Evolutionary conservation across 192 early-diverging fungal genomes (phyloP), one percentile per base, ranked within the genome.

Genomic region (Funneliformis geosporum): DNA sequence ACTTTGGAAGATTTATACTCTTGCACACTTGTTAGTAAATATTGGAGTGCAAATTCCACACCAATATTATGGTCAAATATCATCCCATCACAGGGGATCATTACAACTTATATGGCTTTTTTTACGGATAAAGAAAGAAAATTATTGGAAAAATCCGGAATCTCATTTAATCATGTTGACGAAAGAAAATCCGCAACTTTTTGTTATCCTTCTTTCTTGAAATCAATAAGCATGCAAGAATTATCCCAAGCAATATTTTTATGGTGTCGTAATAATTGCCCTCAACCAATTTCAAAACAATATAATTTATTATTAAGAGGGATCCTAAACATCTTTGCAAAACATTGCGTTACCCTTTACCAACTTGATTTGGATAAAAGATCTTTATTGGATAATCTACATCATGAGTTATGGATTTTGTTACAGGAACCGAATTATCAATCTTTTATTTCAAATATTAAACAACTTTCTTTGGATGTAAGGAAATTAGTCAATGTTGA

Each of bases 11-110:
- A 68, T 40, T 38, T 68, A 39, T 68, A 68, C 40, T 39, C 66
- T 21, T 68, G 66, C 16, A 68, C 42, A 21, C 27, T 21, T 18
- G 38, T 68, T 8, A 68, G 40, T 23, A 68, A 68, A 42, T 38
- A 38, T 39, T 68, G 66, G 66, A 39, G 66, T 68, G 38, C 14
- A 39, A 68, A 21, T 39, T 33, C 66, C 8, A 42, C 38, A 18
- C 66, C 66, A 39, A 68, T 68, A 39, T 18, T 68, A 18, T 68
- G 66, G 66, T 68, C 66, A 40, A 68, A 68, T 68, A 68, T 68
- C 2, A 68, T 68, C 18, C 66, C 27, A 39, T 68, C 39, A 21
- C 28, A 33, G 8, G 38, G 66, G 2, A 12, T 27, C 4, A 68
- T 68, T 39, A 68, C 27, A 28, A 39, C 38, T 21, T 68, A 42